A percentile compares a stretch with the other conserved stretches of the same genome.
These are phyloP conservation scores for Verticillium alfalfae DNA, from an alignment of 2,329 filamentous ascomycete genomes.

Conservation along the genomic window DNA sequence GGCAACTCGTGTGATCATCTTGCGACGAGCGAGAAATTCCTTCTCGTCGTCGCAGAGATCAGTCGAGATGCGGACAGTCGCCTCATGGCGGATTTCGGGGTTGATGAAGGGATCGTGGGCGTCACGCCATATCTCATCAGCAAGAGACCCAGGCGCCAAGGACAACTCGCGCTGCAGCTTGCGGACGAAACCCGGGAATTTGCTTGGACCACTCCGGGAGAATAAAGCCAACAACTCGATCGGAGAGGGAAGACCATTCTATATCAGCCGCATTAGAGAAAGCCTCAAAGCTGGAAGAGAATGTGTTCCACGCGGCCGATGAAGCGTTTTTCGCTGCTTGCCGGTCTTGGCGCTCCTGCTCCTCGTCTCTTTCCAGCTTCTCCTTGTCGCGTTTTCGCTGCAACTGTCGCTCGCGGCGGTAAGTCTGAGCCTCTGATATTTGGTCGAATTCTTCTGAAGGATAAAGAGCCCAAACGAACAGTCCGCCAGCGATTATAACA, in stretches of 20 bases:
- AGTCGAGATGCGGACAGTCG: constrained; percentile 73
- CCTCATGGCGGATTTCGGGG: constrained; percentile 80
- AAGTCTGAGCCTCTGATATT: constrained; percentile 17
- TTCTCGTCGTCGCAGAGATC: constrained; percentile 81
- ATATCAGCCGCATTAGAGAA: constrained; percentile 50
- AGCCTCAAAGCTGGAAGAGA: constrained; percentile 40
- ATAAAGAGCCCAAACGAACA: constrained; percentile 37
- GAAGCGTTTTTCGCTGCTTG: constrained; percentile 15
- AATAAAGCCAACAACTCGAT: constrained; percentile 63
- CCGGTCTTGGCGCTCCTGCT: constrained; percentile 7
- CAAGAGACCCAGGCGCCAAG: constrained; percentile 79
- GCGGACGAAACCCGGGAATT: constrained; percentile 67
- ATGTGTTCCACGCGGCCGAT: constrained; percentile 38
- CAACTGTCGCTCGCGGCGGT: constrained; percentile 1
- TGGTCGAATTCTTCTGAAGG: constrained; percentile 35
- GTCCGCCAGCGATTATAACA: constrained; percentile 25
- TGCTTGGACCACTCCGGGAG: constrained; percentile 77
- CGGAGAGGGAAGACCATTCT: constrained; percentile 49
- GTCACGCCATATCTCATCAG: constrained; percentile 90
- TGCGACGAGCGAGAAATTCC: constrained; percentile 64
- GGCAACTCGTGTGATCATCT: constrained; percentile 62
- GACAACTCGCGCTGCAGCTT: constrained; percentile 87
- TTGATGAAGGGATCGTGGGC: constrained; percentile 78
- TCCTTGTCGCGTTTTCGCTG: neutral
- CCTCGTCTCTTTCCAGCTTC: constrained; percentile 7